Evolutionary conservation across 2,329 filamentous ascomycete genomes (phyloP).

Genomic region (Dactylellina drechsleri): DNA sequence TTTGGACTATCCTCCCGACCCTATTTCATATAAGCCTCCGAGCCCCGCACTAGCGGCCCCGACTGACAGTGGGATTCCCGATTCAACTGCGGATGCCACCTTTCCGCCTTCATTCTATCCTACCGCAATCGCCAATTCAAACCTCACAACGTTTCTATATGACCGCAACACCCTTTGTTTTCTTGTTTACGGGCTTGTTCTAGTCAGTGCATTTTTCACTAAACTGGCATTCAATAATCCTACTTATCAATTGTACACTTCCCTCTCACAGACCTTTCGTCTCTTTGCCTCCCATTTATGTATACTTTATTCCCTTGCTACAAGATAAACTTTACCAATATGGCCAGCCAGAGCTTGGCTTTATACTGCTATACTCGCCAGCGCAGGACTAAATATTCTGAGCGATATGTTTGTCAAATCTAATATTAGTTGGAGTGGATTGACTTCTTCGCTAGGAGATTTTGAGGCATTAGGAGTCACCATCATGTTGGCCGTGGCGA

Average conservation of each 20-base stretch:
- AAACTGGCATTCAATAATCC: background rate
- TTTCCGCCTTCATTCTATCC: background rate
- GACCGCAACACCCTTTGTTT: background rate
- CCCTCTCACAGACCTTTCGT: background rate
- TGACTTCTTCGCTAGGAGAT: constrained; percentile 3
- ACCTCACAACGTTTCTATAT: background rate
- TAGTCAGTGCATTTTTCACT: background rate
- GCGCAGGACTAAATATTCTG: background rate
- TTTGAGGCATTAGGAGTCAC: constrained; percentile 11
- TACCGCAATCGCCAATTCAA: background rate
- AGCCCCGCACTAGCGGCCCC: no score
- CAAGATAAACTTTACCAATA: constrained; percentile 14
- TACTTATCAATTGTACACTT: background rate
- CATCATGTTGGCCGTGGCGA: constrained; percentile 9
- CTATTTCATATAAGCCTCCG: no score
- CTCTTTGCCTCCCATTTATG: background rate
- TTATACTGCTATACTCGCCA: background rate
- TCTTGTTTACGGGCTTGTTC: background rate
- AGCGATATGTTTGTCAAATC: constrained; percentile 2
- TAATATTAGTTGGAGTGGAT: constrained; percentile 4
- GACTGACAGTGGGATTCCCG: no score
- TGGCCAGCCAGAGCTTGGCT: constrained; percentile 15
- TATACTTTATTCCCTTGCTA: constrained; percentile 4
- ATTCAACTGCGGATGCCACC: background rate
- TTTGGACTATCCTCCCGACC: no score